These are phyloP conservation scores for Pyricularia sp. DNA, from an alignment of 2,329 filamentous ascomycete genomes.

Conservation along the genomic window DNA sequence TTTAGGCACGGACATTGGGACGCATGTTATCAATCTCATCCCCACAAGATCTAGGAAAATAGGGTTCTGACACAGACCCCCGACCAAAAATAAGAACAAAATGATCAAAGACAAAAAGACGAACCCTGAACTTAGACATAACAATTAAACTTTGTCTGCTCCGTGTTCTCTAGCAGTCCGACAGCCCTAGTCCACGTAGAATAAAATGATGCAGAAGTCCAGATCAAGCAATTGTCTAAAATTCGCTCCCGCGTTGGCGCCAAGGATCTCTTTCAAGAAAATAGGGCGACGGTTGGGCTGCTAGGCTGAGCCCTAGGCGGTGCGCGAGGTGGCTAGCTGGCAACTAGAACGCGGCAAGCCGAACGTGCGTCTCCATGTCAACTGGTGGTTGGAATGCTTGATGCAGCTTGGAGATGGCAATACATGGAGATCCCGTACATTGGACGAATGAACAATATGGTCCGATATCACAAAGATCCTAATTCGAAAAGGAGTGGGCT, in stretches of 20 bases:
- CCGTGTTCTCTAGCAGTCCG: no score
- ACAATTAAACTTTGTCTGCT: no score
- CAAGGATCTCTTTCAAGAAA: not conserved
- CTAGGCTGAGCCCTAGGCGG: not conserved
- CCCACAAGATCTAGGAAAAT: not conserved
- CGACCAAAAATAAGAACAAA: not conserved
- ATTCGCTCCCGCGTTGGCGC: not conserved
- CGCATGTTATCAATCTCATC: not conserved
- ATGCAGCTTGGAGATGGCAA: not conserved
- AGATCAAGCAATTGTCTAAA: not conserved
- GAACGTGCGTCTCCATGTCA: not conserved
- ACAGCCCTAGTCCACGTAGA: not conserved
- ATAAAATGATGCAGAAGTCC: not conserved
- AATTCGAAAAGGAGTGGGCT: not conserved
- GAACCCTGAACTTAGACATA: not conserved
- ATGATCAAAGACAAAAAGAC: not conserved
- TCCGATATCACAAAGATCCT: not conserved
- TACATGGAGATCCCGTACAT: not conserved
- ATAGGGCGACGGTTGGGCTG: not conserved
- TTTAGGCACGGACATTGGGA: not conserved
- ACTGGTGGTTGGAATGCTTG: not conserved
- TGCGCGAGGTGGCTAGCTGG: not conserved
- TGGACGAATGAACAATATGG: not conserved
- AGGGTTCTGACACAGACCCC: not conserved
- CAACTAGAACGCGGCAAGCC: not conserved